Percentiles rank a stretch among this genome's conserved stretches.
phyloP scores from a whole-genome alignment of 306 rosid species.

The Carpinus fangiana region DNA sequence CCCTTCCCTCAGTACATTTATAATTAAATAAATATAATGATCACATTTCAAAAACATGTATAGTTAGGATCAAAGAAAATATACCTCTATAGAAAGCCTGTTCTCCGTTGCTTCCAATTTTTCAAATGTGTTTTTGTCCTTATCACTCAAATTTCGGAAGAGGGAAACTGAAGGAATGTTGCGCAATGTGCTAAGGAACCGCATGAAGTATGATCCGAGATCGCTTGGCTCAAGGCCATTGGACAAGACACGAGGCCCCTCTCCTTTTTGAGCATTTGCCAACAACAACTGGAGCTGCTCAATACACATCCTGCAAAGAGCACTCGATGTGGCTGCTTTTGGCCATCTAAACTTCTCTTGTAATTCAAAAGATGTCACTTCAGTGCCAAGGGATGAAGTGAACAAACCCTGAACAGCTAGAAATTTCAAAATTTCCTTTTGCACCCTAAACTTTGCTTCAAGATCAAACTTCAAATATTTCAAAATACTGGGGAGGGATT shows the following conservation, averaged over 20 bases:
- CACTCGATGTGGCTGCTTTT: slow-evolving; percentile 72
- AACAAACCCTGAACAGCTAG: slow-evolving; percentile 92
- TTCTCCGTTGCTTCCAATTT: slow-evolving; percentile 67
- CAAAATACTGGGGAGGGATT: slow-evolving; percentile 74
- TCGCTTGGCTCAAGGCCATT: slow-evolving; percentile 65
- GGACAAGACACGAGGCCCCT: slow-evolving; percentile 45
- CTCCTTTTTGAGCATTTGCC: slow-evolving; percentile 83
- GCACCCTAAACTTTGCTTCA: slow-evolving; percentile 68
- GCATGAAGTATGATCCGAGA: slow-evolving; percentile 87
- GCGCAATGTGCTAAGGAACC: slow-evolving; percentile 73
- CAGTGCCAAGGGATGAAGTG: slow-evolving; percentile 87
- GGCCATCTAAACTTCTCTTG: slow-evolving; percentile 94
- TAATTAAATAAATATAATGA: not conserved
- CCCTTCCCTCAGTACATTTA: not conserved
- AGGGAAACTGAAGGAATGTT: slow-evolving; percentile 90
- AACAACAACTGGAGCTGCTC: slow-evolving; percentile 84
- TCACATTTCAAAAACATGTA: slow-evolving; percentile 3
- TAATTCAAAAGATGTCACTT: slow-evolving; percentile 92
- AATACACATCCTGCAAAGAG: slow-evolving; percentile 86
- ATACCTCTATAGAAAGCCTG: slow-evolving; percentile 68
- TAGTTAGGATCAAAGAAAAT: not conserved
- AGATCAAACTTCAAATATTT: slow-evolving; percentile 68
- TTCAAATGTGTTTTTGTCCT: slow-evolving; percentile 67
- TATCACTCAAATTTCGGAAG: slow-evolving; percentile 63
- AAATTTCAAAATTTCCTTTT: slow-evolving; percentile 83